Evolutionary conservation across 2,329 filamentous ascomycete genomes (phyloP).

Genomic region (Elsinoe arachidis): DNA sequence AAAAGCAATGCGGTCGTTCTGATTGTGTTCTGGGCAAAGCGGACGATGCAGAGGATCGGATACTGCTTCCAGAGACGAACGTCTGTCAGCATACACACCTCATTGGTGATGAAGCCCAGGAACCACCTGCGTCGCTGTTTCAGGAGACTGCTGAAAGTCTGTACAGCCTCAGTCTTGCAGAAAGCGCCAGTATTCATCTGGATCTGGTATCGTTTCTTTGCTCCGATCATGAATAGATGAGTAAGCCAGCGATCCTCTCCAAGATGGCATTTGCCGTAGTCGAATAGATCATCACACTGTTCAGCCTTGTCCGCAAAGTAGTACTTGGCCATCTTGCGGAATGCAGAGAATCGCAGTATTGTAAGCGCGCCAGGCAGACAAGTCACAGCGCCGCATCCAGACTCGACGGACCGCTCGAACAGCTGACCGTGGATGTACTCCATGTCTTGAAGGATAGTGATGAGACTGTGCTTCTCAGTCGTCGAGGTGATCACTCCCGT

Average conservation of each 20-base stretch:
- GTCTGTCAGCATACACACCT: conserved; percentile 96
- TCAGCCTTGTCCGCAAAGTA: conserved; percentile 97
- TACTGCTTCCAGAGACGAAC: conserved; percentile 85
- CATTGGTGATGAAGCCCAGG: conserved; percentile 93
- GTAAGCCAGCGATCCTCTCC: conserved; percentile 96
- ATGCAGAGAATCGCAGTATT: conserved; percentile 91
- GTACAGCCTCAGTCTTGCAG: conserved; percentile 95
- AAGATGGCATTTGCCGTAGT: conserved; percentile 90
- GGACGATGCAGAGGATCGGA: conserved; percentile 73
- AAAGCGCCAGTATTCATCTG: conserved; percentile 97
- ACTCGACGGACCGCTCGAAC: conserved; percentile 92
- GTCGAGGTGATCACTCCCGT: conserved; percentile 95
- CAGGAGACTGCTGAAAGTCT: conserved; percentile 73
- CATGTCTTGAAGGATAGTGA: conserved; percentile 93
- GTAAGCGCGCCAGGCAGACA: conserved; percentile 93
- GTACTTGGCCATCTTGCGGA: conserved; percentile 93
- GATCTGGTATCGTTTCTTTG: conserved; percentile 86
- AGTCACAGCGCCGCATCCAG: conserved; percentile 85
- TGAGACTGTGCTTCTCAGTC: conserved; percentile 75
- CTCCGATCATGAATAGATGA: conserved; percentile 97
- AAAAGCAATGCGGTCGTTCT: conserved; percentile 88
- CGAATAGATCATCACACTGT: conserved; percentile 90
- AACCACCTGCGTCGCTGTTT: conserved; percentile 97
- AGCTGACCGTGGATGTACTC: conserved; percentile 96
- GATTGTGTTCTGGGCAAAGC: conserved; percentile 94